Base-by-base conservation (phyloP, 2,329 filamentous ascomycete genomes). In the Botrytis elliptica region DNA sequence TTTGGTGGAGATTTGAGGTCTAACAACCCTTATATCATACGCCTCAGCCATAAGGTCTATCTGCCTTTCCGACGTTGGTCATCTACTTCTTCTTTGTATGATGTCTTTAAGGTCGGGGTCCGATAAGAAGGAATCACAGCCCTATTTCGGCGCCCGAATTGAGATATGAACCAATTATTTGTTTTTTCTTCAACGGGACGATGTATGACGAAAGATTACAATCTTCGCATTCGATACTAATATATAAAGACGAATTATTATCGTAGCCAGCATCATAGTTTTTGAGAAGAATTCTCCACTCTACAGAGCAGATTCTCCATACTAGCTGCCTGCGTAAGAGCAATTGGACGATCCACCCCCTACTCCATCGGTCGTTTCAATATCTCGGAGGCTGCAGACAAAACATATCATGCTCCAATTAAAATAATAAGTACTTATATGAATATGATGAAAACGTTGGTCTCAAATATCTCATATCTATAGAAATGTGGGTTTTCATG, bases 1-100 rank as follows among this genome's bases (percentile, higher is more conserved):
- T 66, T 36, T 66, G 44, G 64, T 66, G 64, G 64, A 49, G 42
- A 66, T 49, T 36, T 49, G 29, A 66, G 64, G 64, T 66, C 64
- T 46, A 40, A 57, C 44, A 29, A 71, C 57, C 22, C 46, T 46
- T 22, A 62, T 46, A 71, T 33, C 38, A 60, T 42, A 36, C 33
- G 68, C 40, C 40, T 46, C 33, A 38, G 69, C 40, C 69, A 29
- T 33, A 36, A 33, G 33, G 9, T 33, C 57, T 22, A 38, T 44
- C 33, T 46, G 38, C 7, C 42, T 59, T 62, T 46, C 18, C 25
- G 42, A 46, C 3, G 25, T 71, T 59, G 38, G 22, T 33, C 22
- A 57, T 70, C 29, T 60, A 52, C 14, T 44, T 52, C 33, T 14
- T 55, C 52, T 57, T 57, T 14, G n/a, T 14, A 38, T 46, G 57